Base-by-base conservation (phyloP, 805 yeast species). In the Saccharomycopsis fibuligera region DNA sequence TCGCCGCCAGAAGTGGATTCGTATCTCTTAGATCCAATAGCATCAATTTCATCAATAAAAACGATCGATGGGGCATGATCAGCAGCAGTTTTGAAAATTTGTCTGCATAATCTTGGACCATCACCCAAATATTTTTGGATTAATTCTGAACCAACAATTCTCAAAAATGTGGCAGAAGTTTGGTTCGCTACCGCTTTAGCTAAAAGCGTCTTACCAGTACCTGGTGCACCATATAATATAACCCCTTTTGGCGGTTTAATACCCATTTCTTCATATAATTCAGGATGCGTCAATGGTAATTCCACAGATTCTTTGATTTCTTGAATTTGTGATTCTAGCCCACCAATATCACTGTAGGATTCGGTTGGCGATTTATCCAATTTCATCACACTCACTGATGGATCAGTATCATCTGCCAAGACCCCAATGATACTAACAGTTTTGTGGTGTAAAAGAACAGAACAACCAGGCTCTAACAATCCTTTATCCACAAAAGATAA, bases 171-270 rank as follows among this genome's bases (percentile, higher is more conserved):
- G 2, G 98, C 98, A 54, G 93, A 82, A 0, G 99, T 93, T 62
- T 93, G 97, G 67, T 93, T 91, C 3, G 99, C 99, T 42, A 93
- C 99, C 0, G 99, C 99, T 66, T 90, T 91, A 12, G 98, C 98
- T 58, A 91, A 74, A 51, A 91, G 71, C 0, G 98, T 91, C 66
- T 91, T 91, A 59, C 98, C 98, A 2, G 98, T 91, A 67, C 98
- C 98, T 31, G 98, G 98, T 0, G 97, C 95, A 61, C 98, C 98
- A 63, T 91, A 91, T 50, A 91, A 73, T 58, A 91, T 90, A 45
- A 91, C 98, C 70, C 98, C 98, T 70, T 91, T 91, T 46, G 98
- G 98, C 10, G 97, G 98, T 62, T 90, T 89, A 61, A 91, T 91
- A 60, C 98, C 98, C 97, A 91, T 90, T 67, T 90, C 97, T 69